Evolutionary conservation across 768 basidiomycete genomes (phyloP).

Genomic region (Amyloporia xantha): DNA sequence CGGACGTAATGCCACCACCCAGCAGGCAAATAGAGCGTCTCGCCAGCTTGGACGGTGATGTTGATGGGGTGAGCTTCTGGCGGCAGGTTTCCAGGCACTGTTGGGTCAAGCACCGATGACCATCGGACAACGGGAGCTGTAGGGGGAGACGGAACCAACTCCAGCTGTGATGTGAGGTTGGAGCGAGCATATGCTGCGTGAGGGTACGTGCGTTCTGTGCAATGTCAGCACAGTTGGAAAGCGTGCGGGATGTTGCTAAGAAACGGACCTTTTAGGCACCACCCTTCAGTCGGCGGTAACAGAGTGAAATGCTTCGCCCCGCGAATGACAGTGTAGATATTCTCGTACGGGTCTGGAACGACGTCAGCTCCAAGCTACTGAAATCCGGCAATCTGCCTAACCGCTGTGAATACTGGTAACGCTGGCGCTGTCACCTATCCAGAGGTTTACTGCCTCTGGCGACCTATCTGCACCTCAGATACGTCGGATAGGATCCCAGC

Average conservation of each 20-base stretch:
- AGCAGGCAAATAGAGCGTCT: conserved; percentile 83
- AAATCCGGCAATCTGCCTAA: conserved; percentile 25
- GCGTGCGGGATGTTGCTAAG: conserved; percentile 27
- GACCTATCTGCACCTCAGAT: conserved; percentile 34
- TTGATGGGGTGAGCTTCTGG: conserved; percentile 55
- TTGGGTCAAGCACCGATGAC: conserved; percentile 69
- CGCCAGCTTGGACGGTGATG: conserved; percentile 62
- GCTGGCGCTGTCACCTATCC: conserved; percentile 79
- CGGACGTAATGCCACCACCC: conserved; percentile 93
- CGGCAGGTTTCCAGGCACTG: conserved; percentile 38
- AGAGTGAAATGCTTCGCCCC: conserved; percentile 84
- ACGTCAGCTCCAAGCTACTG: neutral
- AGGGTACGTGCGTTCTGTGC: conserved; percentile 29
- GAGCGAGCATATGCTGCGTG: conserved; percentile 57
- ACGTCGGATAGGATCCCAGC: neutral
- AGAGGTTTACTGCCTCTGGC: conserved; percentile 90
- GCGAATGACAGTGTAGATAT: conserved; percentile 82
- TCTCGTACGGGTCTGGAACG: conserved; percentile 78
- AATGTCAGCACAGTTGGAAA: conserved; percentile 37
- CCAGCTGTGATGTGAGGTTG: conserved; percentile 17
- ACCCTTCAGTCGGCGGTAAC: conserved; percentile 84
- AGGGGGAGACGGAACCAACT: conserved; percentile 26
- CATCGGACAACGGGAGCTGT: conserved; percentile 57
- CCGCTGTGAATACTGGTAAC: conserved; percentile 85
- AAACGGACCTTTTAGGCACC: conserved; percentile 66